Conservation (phyloP, 352 stramenopile genomes). For the Achlya hypogyna region DNA sequence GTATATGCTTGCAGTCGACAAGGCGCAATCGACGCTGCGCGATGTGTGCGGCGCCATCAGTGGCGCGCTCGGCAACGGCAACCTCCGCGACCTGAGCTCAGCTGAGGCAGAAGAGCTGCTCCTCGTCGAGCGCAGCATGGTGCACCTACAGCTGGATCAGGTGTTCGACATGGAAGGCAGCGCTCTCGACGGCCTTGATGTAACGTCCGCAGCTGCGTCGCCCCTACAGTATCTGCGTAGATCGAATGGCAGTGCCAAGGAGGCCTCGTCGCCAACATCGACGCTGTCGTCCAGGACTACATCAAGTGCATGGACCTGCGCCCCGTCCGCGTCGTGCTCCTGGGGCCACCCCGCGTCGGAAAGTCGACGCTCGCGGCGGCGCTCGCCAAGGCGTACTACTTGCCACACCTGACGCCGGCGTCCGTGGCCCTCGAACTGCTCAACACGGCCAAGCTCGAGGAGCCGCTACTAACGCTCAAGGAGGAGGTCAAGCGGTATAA, state of each 20-base stretch:
- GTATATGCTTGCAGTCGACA: slow-evolving; percentile 63
- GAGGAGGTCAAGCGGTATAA: slow-evolving; percentile 38
- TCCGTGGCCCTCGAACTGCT: slow-evolving; percentile 43
- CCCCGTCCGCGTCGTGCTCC: slow-evolving; percentile 55
- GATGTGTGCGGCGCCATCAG: slow-evolving; percentile 25
- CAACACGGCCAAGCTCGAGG: slow-evolving; percentile 10
- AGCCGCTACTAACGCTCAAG: slow-evolving; percentile 15
- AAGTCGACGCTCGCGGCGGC: slow-evolving; percentile 47
- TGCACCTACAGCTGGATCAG: slow-evolving; percentile 60
- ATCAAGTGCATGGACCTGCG: slow-evolving; percentile 62
- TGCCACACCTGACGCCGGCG: slow-evolving; percentile 48
- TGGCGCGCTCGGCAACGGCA: slow-evolving; percentile 1
- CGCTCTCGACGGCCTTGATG: slow-evolving; percentile 20
- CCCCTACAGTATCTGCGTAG: neutral
- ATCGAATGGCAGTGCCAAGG: slow-evolving; percentile 46
- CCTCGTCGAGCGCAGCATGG: slow-evolving; percentile 21
- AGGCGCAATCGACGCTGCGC: slow-evolving; percentile 40
- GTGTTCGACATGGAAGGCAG: slow-evolving; percentile 39
- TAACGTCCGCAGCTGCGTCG: neutral
- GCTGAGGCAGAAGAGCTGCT: slow-evolving; percentile 13
- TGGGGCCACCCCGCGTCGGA: slow-evolving; percentile 52
- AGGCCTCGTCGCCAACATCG: slow-evolving; percentile 52
- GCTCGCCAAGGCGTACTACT: slow-evolving; percentile 61
- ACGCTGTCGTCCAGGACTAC: slow-evolving; percentile 65
- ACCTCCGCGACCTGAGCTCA: neutral